Conservation (phyloP, 805 yeast genomes). For the Cyberlindnera lachancei region DNA sequence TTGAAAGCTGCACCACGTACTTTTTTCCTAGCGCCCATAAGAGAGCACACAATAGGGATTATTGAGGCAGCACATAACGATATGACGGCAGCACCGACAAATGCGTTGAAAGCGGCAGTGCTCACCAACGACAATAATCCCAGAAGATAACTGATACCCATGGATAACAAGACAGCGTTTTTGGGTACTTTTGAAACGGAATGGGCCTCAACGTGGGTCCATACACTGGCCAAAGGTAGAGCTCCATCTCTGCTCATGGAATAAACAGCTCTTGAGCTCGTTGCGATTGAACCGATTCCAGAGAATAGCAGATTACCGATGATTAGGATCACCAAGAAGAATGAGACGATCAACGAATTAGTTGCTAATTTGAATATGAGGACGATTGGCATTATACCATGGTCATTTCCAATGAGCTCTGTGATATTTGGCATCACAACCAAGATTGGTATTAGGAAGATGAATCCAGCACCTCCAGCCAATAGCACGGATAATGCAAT, state of each 20-base stretch:
- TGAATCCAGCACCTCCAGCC: slow-evolving; percentile 61
- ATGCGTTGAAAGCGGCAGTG: slow-evolving; percentile 71
- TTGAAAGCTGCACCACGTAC: slow-evolving; percentile 65
- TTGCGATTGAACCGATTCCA: slow-evolving; percentile 71
- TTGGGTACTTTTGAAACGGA: slow-evolving; percentile 57
- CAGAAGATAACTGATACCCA: slow-evolving; percentile 50
- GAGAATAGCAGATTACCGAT: slow-evolving; percentile 69
- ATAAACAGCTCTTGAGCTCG: slow-evolving; percentile 76
- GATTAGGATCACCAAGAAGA: slow-evolving; percentile 57
- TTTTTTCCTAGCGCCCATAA: slow-evolving; percentile 52
- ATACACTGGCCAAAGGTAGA: slow-evolving; percentile 52
- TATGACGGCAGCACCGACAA: slow-evolving; percentile 76
- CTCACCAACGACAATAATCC: slow-evolving; percentile 65
- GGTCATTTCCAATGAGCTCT: slow-evolving; percentile 43
- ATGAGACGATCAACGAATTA: slow-evolving; percentile 58
- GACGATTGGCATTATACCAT: slow-evolving; percentile 68
- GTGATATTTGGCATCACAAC: slow-evolving; percentile 63
- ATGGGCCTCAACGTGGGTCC: slow-evolving; percentile 57
- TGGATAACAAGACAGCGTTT: slow-evolving; percentile 59
- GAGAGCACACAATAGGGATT: slow-evolving; percentile 59
- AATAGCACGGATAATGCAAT: slow-evolving; percentile 57
- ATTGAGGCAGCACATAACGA: slow-evolving; percentile 70
- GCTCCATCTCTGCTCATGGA: slow-evolving; percentile 83
- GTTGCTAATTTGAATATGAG: slow-evolving; percentile 67
- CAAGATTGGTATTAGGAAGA: slow-evolving; percentile 65